A percentile compares a stretch with the other conserved stretches of the same genome.
phyloP scores from a whole-genome alignment of 352 stramenopile genomes.

The Pythium aquatile region DNA sequence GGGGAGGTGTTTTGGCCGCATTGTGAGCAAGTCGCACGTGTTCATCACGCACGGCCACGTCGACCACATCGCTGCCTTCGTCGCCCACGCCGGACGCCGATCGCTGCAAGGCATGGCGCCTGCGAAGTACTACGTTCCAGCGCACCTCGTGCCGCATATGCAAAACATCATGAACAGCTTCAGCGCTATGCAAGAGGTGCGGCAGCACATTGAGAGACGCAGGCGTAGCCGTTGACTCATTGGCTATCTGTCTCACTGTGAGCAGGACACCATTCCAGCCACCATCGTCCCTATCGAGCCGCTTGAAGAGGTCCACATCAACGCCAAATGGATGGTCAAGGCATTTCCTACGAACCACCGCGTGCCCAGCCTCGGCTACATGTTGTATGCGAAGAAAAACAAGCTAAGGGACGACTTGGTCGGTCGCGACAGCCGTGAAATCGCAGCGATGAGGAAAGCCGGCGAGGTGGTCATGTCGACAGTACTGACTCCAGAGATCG shows the following conservation, averaged over 20 bases:
- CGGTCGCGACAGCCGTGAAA: conserved; percentile 35
- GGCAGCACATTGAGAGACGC: neutral
- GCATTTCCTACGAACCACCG: conserved; percentile 69
- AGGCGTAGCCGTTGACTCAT: neutral
- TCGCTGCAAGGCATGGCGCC: conserved; percentile 49
- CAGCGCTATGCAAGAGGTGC: conserved; percentile 57
- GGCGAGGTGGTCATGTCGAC: conserved; percentile 45
- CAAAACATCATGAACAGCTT: conserved; percentile 52
- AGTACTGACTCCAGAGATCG: conserved; percentile 50
- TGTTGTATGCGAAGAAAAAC: conserved; percentile 62
- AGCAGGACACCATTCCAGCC: conserved; percentile 41
- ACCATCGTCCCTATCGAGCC: conserved; percentile 49
- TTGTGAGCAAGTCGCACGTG: conserved; percentile 63
- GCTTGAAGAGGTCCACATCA: conserved; percentile 55
- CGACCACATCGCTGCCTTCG: conserved; percentile 75
- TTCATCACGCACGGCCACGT: conserved; percentile 89
- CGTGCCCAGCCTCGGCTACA: conserved; percentile 73
- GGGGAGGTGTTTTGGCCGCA: conserved; percentile 46
- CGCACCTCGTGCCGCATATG: conserved; percentile 49
- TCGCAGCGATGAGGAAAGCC: conserved; percentile 43
- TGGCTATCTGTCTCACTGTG: neutral
- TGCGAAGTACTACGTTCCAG: conserved; percentile 68
- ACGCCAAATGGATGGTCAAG: conserved; percentile 55
- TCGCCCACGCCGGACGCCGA: conserved; percentile 59
- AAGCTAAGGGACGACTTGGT: conserved; percentile 54